Conservation (phyloP, 495 filamentous ascomycete species). For the Tuber borchii region DNA sequence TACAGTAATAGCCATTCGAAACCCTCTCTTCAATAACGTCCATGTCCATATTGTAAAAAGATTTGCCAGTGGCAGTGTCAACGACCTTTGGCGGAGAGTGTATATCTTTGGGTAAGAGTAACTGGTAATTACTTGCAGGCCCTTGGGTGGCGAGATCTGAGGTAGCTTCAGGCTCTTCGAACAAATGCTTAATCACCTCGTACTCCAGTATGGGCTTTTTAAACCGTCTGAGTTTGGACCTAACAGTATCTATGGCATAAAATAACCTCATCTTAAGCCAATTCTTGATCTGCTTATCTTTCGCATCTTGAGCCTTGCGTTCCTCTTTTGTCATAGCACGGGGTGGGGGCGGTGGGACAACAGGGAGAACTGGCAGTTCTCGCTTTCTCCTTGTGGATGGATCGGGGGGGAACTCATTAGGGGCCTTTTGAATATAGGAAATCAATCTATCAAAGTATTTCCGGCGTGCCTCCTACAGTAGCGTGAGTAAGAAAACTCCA, state of each 20-base stretch:
- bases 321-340: slow-evolving; percentile 64
- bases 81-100: slow-evolving; percentile 21
- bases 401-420: slow-evolving; percentile 73
- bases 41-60: slow-evolving; percentile 92
- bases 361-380: slow-evolving; percentile 64
- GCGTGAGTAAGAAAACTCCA: slow-evolving; percentile 40
- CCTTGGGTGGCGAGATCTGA: slow-evolving; percentile 50
- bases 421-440: slow-evolving; percentile 65
- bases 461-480: slow-evolving; percentile 52
- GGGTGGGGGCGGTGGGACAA: slow-evolving; percentile 67
- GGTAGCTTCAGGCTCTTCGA: slow-evolving; percentile 62
- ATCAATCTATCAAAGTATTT: slow-evolving; percentile 72
- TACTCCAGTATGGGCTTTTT: slow-evolving; percentile 69
- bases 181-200: slow-evolving; percentile 65
- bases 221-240: slow-evolving; percentile 76
- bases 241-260: slow-evolving; percentile 91
- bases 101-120: slow-evolving; percentile 10
- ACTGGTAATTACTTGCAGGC: background rate
- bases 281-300: slow-evolving; percentile 73
- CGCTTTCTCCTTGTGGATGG: slow-evolving; percentile 76
- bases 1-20: slow-evolving; percentile 89
- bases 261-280: slow-evolving; percentile 79
- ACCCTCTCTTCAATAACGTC: slow-evolving; percentile 88
- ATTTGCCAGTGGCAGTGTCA: slow-evolving; percentile 56
- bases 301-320: slow-evolving; percentile 68